Evolutionary conservation across 129 eudicot species (phyloP).

Genomic region (Centaurea solstitialis): DNA sequence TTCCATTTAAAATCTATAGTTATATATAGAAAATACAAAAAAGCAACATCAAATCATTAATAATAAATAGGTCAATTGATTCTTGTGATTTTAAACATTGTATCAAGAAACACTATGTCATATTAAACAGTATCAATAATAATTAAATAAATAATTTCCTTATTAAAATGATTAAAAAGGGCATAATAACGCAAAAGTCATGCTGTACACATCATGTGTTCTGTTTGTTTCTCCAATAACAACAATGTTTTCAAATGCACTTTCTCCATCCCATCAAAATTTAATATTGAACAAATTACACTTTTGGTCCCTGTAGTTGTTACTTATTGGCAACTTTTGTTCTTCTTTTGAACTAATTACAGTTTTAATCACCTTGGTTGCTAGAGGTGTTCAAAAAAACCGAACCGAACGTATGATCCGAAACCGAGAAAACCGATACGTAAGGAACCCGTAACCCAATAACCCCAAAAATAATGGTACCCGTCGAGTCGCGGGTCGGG

Average conservation of each 20-base stretch:
- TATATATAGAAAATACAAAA: background rate
- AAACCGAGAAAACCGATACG: too few relatives aligned
- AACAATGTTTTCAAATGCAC: constrained; percentile 14
- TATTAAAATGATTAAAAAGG: background rate
- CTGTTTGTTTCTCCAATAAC: constrained; percentile 9
- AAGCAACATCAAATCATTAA: background rate
- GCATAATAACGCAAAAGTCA: background rate
- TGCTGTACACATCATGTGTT: constrained; percentile 17
- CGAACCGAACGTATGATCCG: too few relatives aligned
- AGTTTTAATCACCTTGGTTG: too few relatives aligned
- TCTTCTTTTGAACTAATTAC: too few relatives aligned
- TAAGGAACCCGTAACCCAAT: too few relatives aligned
- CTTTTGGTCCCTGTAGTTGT: too few relatives aligned
- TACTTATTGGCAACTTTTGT: too few relatives aligned
- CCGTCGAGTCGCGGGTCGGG: too few relatives aligned
- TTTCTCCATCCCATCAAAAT: constrained; percentile 5
- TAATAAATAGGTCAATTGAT: background rate
- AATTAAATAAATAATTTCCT: background rate
- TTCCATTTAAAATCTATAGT: background rate
- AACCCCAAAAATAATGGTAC: too few relatives aligned
- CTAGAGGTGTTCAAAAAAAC: too few relatives aligned
- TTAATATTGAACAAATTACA: background rate
- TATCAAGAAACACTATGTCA: background rate
- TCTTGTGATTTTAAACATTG: background rate
- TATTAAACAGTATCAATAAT: background rate